Evolutionary conservation across 345 rosid species (phyloP).

Genomic region (Lepidium didymum): DNA sequence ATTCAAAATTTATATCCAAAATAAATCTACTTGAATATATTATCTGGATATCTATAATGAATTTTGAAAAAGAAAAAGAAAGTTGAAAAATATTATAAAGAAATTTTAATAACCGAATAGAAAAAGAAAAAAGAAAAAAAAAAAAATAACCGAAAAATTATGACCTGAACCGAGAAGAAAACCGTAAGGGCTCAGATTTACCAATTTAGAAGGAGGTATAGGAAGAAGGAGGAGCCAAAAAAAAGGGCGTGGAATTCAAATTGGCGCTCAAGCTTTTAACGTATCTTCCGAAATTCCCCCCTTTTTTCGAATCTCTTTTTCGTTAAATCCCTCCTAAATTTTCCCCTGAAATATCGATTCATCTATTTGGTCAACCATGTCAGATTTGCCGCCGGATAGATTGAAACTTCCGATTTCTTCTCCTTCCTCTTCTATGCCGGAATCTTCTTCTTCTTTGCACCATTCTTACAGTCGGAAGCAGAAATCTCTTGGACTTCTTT

Average conservation of each 20-base stretch:
- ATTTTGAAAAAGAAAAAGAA: too few relatives aligned
- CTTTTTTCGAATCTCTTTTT: neutral
- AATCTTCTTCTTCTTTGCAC: slow-evolving; percentile 47
- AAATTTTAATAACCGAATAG: neutral
- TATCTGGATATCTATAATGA: too few relatives aligned
- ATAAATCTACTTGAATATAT: too few relatives aligned
- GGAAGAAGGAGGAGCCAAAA: slow-evolving; percentile 8
- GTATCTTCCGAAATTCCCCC: slow-evolving; percentile 13
- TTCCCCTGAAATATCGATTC: neutral
- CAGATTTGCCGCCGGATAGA: slow-evolving; percentile 23
- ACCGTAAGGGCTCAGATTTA: slow-evolving; percentile 20
- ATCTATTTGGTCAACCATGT: slow-evolving; percentile 6
- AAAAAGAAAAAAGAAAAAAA: neutral
- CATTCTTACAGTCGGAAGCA: slow-evolving; percentile 68
- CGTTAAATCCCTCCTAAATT: slow-evolving; percentile 6
- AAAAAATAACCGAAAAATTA: neutral
- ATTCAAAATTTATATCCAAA: neutral
- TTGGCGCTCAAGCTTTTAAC: slow-evolving; percentile 25
- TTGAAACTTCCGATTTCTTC: slow-evolving; percentile 6
- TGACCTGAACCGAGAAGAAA: neutral
- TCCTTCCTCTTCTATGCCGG: slow-evolving; percentile 30
- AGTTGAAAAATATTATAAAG: neutral
- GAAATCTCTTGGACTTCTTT: slow-evolving; percentile 86
- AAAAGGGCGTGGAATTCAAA: slow-evolving; percentile 13
- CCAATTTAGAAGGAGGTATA: neutral